These are phyloP conservation scores for Cucurbitaria berberidis DNA, from an alignment of 2,329 filamentous ascomycete genomes.

Conservation along the genomic window DNA sequence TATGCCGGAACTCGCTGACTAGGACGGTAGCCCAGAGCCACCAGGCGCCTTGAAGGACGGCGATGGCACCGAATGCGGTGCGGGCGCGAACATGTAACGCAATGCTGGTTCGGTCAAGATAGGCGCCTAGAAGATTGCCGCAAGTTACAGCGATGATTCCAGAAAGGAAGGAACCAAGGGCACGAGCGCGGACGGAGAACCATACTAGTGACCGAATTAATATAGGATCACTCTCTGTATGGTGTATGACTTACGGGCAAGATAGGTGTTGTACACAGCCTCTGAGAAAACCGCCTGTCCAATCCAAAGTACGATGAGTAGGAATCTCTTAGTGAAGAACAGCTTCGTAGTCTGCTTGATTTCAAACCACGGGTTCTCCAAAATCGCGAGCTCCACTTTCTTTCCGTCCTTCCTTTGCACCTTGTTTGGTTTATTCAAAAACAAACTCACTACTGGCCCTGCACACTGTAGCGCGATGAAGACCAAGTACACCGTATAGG, in stretches of 20 bases:
- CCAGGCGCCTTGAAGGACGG: conserved; percentile 68
- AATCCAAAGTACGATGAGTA: conserved; percentile 71
- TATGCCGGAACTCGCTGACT: conserved; percentile 64
- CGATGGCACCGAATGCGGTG: conserved; percentile 61
- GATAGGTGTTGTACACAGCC: conserved; percentile 74
- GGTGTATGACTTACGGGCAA: conserved; percentile 49
- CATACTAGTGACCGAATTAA: conserved; percentile 55
- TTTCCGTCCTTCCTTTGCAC: conserved; percentile 71
- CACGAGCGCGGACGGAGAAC: conserved; percentile 72
- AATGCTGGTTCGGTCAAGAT: conserved; percentile 65
- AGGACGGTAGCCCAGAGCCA: conserved; percentile 75
- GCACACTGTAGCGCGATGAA: conserved; percentile 74
- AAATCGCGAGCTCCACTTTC: conserved; percentile 65
- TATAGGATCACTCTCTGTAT: too few relatives aligned
- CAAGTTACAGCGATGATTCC: conserved; percentile 69
- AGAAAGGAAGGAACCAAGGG: conserved; percentile 73
- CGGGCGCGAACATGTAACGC: conserved; percentile 62
- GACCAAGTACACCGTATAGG: conserved; percentile 70
- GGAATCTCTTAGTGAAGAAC: conserved; percentile 66
- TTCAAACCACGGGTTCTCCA: conserved; percentile 63
- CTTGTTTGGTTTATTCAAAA: conserved; percentile 66
- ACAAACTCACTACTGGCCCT: conserved; percentile 68
- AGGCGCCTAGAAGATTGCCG: conserved; percentile 71
- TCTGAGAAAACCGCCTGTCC: conserved; percentile 74
- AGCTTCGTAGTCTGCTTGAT: conserved; percentile 64